These are phyloP conservation scores for Epichloe brachyelytri DNA, from an alignment of 2,329 filamentous ascomycete genomes.

Conservation along the genomic window DNA sequence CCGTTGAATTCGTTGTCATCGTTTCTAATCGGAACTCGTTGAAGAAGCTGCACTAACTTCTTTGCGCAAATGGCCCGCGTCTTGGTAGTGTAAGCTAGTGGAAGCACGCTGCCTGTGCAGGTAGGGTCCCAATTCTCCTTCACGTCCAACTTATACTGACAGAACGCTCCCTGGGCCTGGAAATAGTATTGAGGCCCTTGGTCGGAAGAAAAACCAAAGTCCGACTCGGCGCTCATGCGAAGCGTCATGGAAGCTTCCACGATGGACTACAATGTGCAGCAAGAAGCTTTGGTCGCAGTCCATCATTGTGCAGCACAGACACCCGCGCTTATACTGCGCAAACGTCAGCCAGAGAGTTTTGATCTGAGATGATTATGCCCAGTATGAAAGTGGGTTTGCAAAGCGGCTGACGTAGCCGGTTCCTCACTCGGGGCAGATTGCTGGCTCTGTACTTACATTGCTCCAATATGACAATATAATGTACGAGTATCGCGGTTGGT, in stretches of 20 bases:
- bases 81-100: constrained; percentile 6
- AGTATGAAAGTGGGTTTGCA: no score
- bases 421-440: neutral
- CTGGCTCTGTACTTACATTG: neutral
- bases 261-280: constrained; percentile 8
- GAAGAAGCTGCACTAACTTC: constrained; percentile 2
- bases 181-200: constrained; percentile 7
- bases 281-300: constrained; percentile 3
- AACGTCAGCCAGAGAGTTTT: neutral
- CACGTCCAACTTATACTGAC: constrained; percentile 5
- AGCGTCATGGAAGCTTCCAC: constrained; percentile 7
- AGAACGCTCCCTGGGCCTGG: constrained; percentile 3
- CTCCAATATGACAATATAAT: neutral
- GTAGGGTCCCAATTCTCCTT: constrained; percentile 7
- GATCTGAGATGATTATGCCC: no score
- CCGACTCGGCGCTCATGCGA: constrained; percentile 8
- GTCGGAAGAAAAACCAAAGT: constrained; percentile 5
- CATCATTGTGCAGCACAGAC: neutral
- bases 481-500: neutral
- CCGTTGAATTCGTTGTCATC: constrained; percentile 8
- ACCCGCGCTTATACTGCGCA: neutral
- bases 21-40: constrained; percentile 5
- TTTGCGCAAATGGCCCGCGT: constrained; percentile 5
- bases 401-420: no score
- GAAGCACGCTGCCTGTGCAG: constrained; percentile 7